Base-by-base conservation (phyloP, 345 rosid genomes). In the Lepidium sativum region DNA sequence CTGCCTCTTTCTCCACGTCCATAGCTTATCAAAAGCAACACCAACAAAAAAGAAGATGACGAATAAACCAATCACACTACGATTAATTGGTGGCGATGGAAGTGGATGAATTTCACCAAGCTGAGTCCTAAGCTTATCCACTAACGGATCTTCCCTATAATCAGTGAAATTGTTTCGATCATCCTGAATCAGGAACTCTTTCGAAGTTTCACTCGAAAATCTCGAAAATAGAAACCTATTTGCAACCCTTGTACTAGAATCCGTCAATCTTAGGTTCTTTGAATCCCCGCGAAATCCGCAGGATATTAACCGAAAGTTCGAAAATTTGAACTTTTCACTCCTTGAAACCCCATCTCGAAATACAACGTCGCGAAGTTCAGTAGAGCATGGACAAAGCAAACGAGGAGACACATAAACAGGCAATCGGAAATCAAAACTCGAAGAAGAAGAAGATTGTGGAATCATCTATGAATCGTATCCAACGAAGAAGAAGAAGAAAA, bases 11-110 rank as follows among this genome's bases (percentile, higher is more conserved):
- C 84, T 79, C 17, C 79, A 77, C 1, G 88, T 85, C 97, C 95
- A 91, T 8, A 87, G 23, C 67, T 91, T 86, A 70, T 91, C 97
- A 37, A 81, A 87, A 58, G 66, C 81, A 10, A 91, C 92, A 7
- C 95, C 97, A 18, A 87, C 87, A 37, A 91, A 83, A 81, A 87
- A 90, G 79, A 87, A 90, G 75, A 87, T 74, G 0, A 84, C 87
- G 23, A 87, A 85, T 27, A 83, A 39, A 10, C 91, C 89, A 5
- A 63, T 72, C 8, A 82, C 60, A 65, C 77, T 80, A 35, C 85
- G 65, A 38, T 80, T 85, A 11, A 91, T 61, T 0, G 95, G 85
- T 39, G 95, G 91, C 4, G 95, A 78, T 0, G 97, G 92, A 6
- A 91, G 77, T 18, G 95, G 95, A 52, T 87, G 97, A 14, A 86